A percentile compares a stretch with the other conserved stretches of the same genome.
These are phyloP conservation scores for Leccinum incarnatum DNA, from an alignment of 768 basidiomycete genomes.

Conservation along the genomic window DNA sequence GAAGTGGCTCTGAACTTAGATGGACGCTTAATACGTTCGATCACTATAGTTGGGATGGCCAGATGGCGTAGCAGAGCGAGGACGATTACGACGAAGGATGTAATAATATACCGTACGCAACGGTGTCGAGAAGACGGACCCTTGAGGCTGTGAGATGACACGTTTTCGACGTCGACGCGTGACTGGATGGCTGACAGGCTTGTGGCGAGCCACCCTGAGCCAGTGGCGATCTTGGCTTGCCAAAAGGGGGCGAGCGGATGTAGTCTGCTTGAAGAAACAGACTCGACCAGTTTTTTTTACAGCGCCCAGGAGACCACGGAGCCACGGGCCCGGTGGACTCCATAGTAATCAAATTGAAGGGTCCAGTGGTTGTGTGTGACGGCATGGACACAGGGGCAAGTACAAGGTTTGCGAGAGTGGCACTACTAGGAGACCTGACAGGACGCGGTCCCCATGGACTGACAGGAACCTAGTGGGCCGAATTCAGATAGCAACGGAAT, in stretches of 20 bases:
- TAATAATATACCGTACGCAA: constrained; percentile 6
- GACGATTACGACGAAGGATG: constrained; percentile 8
- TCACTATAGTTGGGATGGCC: constrained; percentile 75
- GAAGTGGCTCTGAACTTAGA: constrained; percentile 55
- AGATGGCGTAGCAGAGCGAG: constrained; percentile 23
- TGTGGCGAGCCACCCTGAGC: constrained; percentile 5
- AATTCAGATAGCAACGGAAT: constrained; percentile 7
- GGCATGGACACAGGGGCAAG: constrained; percentile 3
- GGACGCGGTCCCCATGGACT: constrained; percentile 1
- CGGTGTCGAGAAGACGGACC: constrained; percentile 12
- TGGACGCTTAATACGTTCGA: constrained; percentile 73
- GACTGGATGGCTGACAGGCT: neutral
- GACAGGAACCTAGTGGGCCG: constrained; percentile 7
- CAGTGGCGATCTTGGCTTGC: constrained; percentile 19
- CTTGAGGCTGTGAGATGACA: constrained; percentile 20
- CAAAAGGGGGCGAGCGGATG: neutral
- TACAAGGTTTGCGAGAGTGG: constrained; percentile 3
- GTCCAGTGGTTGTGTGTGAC: constrained; percentile 7
- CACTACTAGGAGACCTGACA: constrained; percentile 6
- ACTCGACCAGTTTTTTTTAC: constrained; percentile 2
- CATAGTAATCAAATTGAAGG: constrained; percentile 25
- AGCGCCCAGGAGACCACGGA: constrained; percentile 8
- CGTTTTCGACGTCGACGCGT: constrained; percentile 29
- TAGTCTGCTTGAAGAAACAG: constrained; percentile 2
- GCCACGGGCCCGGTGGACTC: constrained; percentile 15